Conservation (phyloP, 352 stramenopile species). For the Pythium aquatile region DNA sequence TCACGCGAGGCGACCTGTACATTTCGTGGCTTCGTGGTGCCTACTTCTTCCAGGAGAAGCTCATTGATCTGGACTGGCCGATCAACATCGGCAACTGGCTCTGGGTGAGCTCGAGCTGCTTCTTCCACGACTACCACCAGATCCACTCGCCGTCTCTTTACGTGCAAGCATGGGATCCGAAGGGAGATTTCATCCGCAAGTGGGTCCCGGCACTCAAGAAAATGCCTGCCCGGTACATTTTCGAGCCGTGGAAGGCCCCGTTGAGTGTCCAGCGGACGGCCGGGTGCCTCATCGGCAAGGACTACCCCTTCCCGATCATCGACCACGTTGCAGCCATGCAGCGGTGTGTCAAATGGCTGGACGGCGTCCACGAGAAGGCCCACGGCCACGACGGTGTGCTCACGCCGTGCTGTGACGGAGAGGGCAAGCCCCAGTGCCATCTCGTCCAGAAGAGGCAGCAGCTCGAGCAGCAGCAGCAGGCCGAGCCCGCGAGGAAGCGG, state of each 20-base stretch:
- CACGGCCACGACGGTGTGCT: constrained; percentile 30
- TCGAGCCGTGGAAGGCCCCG: constrained; percentile 96
- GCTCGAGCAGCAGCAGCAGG: constrained; percentile 3
- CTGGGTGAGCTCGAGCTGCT: constrained; percentile 93
- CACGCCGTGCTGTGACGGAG: constrained; percentile 21
- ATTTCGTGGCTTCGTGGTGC: constrained; percentile 92
- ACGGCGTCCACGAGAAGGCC: constrained; percentile 35
- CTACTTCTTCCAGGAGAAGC: constrained; percentile 88
- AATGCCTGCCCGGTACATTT: constrained; percentile 95
- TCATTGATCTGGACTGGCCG: constrained; percentile 95
- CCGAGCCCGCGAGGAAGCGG: neutral
- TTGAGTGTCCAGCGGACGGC: constrained; percentile 79
- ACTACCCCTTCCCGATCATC: constrained; percentile 96
- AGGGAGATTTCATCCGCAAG: constrained; percentile 89
- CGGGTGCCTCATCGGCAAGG: constrained; percentile 88
- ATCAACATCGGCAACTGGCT: constrained; percentile 98
- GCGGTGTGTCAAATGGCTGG: constrained; percentile 91
- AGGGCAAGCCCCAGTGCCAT: constrained; percentile 20
- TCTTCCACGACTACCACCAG: constrained; percentile 96
- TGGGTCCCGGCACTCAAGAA: constrained; percentile 90
- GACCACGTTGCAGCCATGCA: constrained; percentile 89
- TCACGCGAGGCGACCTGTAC: constrained; percentile 95
- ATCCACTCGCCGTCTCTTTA: constrained; percentile 92
- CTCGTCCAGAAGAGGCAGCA: constrained; percentile 10
- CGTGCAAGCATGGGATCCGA: constrained; percentile 92